phyloP scores from a whole-genome alignment of 352 stramenopile species.

The Phytophthora sojae region DNA sequence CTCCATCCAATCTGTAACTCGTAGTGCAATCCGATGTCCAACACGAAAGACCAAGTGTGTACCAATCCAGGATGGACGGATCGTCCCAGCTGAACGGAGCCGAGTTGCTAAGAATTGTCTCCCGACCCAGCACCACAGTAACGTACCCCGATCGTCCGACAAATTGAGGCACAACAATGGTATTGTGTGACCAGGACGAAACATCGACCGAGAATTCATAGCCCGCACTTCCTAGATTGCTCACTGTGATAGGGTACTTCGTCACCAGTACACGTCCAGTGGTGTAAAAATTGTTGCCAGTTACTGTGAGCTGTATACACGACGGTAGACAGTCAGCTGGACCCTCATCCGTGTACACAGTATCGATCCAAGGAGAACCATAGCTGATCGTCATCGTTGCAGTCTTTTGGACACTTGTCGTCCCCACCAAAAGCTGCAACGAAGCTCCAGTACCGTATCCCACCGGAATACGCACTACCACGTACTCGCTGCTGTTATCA shows the following conservation, averaged over 20 bases:
- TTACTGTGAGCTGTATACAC: conserved; percentile 61
- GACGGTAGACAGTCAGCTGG: conserved; percentile 49
- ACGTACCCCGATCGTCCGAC: conserved; percentile 57
- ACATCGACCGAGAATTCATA: conserved; percentile 27
- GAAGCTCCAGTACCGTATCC: conserved; percentile 48
- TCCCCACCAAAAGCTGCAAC: conserved; percentile 49
- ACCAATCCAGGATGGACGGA: conserved; percentile 63
- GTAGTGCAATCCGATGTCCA: conserved; percentile 54
- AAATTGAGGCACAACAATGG: conserved; percentile 49
- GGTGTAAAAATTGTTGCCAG: conserved; percentile 62
- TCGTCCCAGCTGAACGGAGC: conserved; percentile 68
- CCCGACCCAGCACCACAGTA: conserved; percentile 52
- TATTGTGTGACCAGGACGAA: conserved; percentile 53
- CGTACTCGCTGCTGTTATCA: conserved; percentile 42
- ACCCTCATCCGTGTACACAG: conserved; percentile 70
- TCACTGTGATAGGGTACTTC: conserved; percentile 41
- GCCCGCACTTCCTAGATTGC: conserved; percentile 31
- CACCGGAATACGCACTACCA: conserved; percentile 50
- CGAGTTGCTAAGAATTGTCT: conserved; percentile 59
- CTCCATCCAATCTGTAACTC: conserved; percentile 52
- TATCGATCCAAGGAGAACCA: conserved; percentile 50
- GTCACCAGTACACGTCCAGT: conserved; percentile 48
- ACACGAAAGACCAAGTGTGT: conserved; percentile 53
- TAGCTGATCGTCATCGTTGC: conserved; percentile 47
- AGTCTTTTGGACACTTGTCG: conserved; percentile 50